These are phyloP conservation scores for Pythium insidiosum DNA, from an alignment of 352 stramenopile genomes.

Conservation along the genomic window DNA sequence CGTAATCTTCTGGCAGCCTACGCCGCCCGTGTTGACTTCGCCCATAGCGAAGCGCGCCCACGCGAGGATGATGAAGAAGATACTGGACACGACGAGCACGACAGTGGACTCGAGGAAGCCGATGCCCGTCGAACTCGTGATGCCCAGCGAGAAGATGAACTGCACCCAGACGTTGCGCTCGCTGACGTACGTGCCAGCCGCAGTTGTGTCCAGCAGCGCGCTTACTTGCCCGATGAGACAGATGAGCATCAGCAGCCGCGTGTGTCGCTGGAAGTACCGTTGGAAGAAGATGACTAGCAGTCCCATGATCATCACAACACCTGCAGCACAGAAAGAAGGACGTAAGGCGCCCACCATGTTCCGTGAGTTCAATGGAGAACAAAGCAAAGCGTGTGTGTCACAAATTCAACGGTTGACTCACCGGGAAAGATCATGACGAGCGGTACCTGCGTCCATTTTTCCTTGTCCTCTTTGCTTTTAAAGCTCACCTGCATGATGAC, in stretches of 20 bases:
- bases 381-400: too few relatives aligned
- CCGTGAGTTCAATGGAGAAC: too few relatives aligned
- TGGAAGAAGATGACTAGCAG: conserved; percentile 60
- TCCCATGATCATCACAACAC: conserved; percentile 69
- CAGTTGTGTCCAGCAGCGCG: conserved; percentile 65
- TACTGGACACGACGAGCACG: conserved; percentile 43
- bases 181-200: conserved; percentile 59
- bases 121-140: conserved; percentile 72
- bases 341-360: too few relatives aligned
- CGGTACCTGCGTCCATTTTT: conserved; percentile 61
- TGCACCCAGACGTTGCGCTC: conserved; percentile 83
- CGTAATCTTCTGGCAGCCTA: too few relatives aligned
- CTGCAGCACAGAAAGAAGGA: conserved; percentile 2
- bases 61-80: conserved; percentile 73
- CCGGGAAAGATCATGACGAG: conserved; percentile 77
- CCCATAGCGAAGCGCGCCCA: conserved; percentile 43
- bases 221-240: conserved; percentile 71
- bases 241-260: conserved; percentile 39
- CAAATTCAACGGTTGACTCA: conserved; percentile 1
- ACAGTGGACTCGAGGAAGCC: conserved; percentile 61
- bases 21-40: conserved; percentile 13
- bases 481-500: conserved; percentile 85
- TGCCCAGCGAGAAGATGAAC: conserved; percentile 80
- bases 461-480: conserved; percentile 52
- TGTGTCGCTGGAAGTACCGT: conserved; percentile 47